Base-by-base conservation (phyloP, 768 basidiomycete genomes). In the Calocybe cyanea region DNA sequence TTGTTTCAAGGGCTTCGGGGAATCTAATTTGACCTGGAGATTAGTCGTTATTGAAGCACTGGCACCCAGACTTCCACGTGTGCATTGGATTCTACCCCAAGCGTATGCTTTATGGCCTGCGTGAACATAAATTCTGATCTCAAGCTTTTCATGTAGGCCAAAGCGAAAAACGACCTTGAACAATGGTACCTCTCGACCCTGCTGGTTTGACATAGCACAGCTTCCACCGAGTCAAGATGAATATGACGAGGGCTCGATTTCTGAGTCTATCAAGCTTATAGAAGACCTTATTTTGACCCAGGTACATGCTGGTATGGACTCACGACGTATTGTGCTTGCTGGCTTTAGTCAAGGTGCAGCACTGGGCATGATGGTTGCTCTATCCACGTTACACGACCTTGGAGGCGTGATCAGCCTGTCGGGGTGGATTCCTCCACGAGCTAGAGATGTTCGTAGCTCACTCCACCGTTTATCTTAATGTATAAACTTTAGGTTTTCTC, bases 321-420 rank as follows among this genome's bases (percentile, higher is more conserved):
- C 71, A 1, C 57, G 60, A 19, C 60, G 60, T 20, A 67, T 74
- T 17, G 51, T 71, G n/a, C 57, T 75, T 1, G 61, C 65, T 14
- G 72, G 72, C 19, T 73, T 73, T 48, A 68, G 68, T 20, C 73
- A 75, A 50, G 72, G 73, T 7, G 70, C 68, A 0, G 65, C 69
- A 6, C 59, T 72, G 23, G 56, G 58, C 45, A 53, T 73, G 47
- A 60, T 73, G 53, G 62, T 66, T 0, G 64, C 67, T 0, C 57
- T 73, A 10, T 71, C 69, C 6, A 65, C 65, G 2, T 56, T 70
- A 7, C 68, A 72, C 38, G 67, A 69, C 13, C 62, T 75, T 7
- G 71, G 67, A 17, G 73, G 73, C 30, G 66, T 72, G n/a, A 66
- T 62, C 4, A 66, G 69, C 49, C 52, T 75, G 2, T 70, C 72